Base-by-base conservation (phyloP, 345 rosid genomes). In the Sonneratia alba region DNA sequence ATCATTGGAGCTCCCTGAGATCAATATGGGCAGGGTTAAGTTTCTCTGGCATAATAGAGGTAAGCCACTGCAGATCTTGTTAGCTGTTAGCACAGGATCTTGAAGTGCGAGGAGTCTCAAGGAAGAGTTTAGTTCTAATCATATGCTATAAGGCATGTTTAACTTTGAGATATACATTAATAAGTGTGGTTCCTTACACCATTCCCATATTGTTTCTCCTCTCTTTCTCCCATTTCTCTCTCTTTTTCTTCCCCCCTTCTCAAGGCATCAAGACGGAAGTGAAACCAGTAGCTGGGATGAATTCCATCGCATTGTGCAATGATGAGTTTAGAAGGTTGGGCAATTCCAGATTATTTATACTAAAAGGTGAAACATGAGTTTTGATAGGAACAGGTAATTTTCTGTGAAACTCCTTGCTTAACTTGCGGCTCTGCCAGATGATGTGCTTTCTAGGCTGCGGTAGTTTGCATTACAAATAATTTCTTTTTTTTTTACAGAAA, bases 271-370 rank as follows among this genome's bases (percentile, higher is more conserved):
- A 69, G 70, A 69, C 47, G 37, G 68, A 77, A 62, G 71, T 77
- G 83, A 80, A 71, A 74, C 72, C 78, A 80, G 80, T 72, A 75
- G 81, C 79, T 70, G 83, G 81, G 75, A 81, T 81, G 75, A 67
- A 57, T 75, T 74, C 72, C 72, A 18, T 80, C 76, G 43, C 69
- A 71, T 74, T 75, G 76, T 76, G 42, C 62, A 68, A 42, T 76
- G 80, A 71, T 74, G 80, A 68, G 62, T 80, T 74, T 78, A 76
- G 69, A 80, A 77, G 78, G 67, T 72, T 70, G 81, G 81, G 71
- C 71, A 77, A 63, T 76, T 42, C 64, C 77, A 51, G 24, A 70
- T 64, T 67, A 66, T 71, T 74, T 76, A 73, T 73, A 66, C 66
- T 68, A 68, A 68, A 24, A 22, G 78, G 76, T 72, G 78, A 73